Conservation (phyloP, 2,329 filamentous ascomycete species). For the Hortaea sp. region DNA sequence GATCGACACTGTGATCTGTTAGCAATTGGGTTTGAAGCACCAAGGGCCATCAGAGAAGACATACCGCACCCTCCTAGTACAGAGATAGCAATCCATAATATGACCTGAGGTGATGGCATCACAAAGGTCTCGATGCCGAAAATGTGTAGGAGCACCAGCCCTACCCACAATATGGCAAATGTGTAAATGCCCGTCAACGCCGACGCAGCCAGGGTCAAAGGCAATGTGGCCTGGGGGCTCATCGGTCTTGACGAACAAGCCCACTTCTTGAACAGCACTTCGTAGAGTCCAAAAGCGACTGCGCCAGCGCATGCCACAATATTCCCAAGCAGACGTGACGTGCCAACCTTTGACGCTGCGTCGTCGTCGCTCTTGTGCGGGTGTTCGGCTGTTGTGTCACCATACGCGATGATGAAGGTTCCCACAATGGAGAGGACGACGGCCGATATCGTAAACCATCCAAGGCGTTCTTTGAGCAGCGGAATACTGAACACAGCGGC, state of each 20-base stretch:
- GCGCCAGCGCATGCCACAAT: constrained; percentile 21
- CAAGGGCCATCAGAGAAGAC: not conserved
- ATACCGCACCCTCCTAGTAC: constrained; percentile 19
- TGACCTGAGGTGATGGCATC: constrained; percentile 15
- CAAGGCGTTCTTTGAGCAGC: constrained; percentile 20
- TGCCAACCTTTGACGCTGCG: constrained; percentile 14
- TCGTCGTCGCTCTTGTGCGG: constrained; percentile 3
- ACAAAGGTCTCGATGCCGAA: constrained; percentile 20
- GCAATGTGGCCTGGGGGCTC: constrained; percentile 16
- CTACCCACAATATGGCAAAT: constrained; percentile 19
- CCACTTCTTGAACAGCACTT: constrained; percentile 27
- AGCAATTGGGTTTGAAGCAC: not conserved
- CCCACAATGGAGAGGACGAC: constrained; percentile 23
- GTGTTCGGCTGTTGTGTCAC: constrained; percentile 21
- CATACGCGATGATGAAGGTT: constrained; percentile 25
- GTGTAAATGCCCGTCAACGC: constrained; percentile 25
- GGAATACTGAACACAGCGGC: constrained; percentile 24
- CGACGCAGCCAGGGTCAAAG: constrained; percentile 21
- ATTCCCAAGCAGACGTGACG: constrained; percentile 20
- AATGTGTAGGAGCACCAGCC: constrained; percentile 20
- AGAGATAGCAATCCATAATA: constrained; percentile 20
- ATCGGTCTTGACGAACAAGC: constrained; percentile 19
- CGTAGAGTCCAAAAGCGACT: constrained; percentile 25
- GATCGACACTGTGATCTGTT: constrained; percentile 15
- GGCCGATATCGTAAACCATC: constrained; percentile 17